Conservation (phyloP, 345 rosid species). For the Kernera saxatilis region DNA sequence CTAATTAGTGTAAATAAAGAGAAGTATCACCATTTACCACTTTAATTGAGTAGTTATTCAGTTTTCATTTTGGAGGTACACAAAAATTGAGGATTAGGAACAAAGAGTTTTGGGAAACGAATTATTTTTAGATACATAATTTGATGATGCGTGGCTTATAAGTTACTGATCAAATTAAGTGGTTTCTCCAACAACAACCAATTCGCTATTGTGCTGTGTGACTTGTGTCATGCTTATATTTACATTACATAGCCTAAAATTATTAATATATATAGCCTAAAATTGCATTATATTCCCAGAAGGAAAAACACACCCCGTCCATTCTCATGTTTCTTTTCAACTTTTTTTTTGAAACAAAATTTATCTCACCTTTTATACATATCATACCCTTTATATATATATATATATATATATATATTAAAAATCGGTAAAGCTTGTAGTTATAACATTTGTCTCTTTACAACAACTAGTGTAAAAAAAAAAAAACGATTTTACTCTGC, state of each 20-base stretch:
- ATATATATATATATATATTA: no score
- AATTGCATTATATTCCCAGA: background rate
- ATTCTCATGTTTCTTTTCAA: background rate
- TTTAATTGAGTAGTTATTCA: background rate
- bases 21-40: background rate
- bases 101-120: background rate
- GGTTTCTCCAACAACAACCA: constrained; percentile 1
- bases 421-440: background rate
- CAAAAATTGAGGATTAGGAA: background rate
- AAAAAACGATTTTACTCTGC: background rate
- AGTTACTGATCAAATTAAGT: constrained; percentile 14
- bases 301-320: background rate
- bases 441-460: background rate
- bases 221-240: constrained; percentile 13
- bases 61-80: background rate
- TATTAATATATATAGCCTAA: background rate
- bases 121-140: background rate
- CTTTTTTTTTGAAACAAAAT: background rate
- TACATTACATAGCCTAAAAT: background rate
- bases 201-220: background rate
- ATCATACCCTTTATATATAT: background rate
- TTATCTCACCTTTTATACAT: background rate
- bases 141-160: constrained; percentile 20
- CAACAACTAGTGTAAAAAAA: no score
- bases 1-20: background rate